A percentile compares a stretch with the other conserved stretches of the same genome.
These are phyloP conservation scores for Umbelopsis sp. DNA, from an alignment of 192 early-diverging fungal species.

Conservation along the genomic window DNA sequence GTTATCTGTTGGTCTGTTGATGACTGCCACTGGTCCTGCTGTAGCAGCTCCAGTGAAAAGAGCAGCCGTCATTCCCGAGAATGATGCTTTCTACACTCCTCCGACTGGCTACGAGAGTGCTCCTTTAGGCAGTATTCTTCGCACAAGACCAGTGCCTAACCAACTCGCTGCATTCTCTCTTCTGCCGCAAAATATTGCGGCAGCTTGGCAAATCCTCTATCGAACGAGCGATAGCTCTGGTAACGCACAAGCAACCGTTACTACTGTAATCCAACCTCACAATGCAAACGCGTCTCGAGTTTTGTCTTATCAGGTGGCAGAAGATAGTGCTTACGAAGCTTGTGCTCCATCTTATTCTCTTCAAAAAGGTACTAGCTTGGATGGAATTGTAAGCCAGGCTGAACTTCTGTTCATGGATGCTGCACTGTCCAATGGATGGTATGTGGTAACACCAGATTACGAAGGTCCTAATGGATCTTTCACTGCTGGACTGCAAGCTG, in stretches of 20 bases:
- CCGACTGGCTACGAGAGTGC: neutral
- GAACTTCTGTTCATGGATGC: constrained; percentile 21
- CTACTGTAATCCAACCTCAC: constrained; percentile 14
- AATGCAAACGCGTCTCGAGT: constrained; percentile 15
- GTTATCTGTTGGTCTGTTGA: neutral
- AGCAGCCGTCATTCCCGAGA: neutral
- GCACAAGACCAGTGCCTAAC: neutral
- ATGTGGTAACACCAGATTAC: constrained; percentile 19
- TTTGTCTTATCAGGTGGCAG: constrained; percentile 15
- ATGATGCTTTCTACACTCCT: constrained; percentile 12
- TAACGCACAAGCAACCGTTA: constrained; percentile 14
- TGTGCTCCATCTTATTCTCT: neutral
- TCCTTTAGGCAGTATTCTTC: neutral
- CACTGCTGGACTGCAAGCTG: constrained; percentile 17
- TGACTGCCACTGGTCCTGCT: neutral
- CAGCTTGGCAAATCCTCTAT: constrained; percentile 11
- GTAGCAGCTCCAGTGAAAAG: neutral
- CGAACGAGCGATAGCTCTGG: constrained; percentile 12
- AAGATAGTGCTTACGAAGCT: constrained; percentile 8
- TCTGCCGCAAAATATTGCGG: constrained; percentile 12
- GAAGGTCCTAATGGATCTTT: constrained; percentile 13
- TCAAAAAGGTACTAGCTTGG: neutral
- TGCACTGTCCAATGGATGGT: constrained; percentile 3
- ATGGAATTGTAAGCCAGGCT: constrained; percentile 10
- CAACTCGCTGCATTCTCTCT: constrained; percentile 3